These are phyloP conservation scores for Nitzschia inconspicua DNA, from an alignment of 108 stramenopile genomes.

Conservation along the genomic window DNA sequence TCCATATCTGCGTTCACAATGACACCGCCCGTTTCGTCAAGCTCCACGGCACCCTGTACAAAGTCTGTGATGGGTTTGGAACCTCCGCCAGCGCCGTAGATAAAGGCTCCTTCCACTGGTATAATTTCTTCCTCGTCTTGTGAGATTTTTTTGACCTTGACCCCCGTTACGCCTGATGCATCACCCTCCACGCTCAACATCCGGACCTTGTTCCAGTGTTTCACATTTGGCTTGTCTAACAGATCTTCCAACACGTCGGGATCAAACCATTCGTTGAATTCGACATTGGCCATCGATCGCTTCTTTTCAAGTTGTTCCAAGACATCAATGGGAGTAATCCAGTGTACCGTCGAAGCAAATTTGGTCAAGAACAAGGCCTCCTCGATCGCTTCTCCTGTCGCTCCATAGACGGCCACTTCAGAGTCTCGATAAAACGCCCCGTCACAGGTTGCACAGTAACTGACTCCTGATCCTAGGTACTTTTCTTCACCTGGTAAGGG, in stretches of 20 bases:
- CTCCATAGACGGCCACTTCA: constrained; percentile 68
- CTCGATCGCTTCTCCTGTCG: constrained; percentile 58
- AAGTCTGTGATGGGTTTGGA: constrained; percentile 69
- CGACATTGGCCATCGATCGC: not conserved
- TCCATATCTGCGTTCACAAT: constrained; percentile 52
- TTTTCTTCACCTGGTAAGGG: constrained; percentile 66
- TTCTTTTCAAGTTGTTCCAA: constrained; percentile 5
- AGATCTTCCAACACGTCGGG: constrained; percentile 24
- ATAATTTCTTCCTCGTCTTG: constrained; percentile 24
- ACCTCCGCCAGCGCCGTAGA: constrained; percentile 54
- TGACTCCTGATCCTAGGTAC: constrained; percentile 77
- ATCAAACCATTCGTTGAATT: constrained; percentile 29
- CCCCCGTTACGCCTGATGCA: constrained; percentile 43
- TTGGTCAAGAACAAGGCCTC: constrained; percentile 68
- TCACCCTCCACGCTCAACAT: constrained; percentile 47
- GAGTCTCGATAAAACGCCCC: constrained; percentile 76
- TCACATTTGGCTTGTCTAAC: constrained; percentile 29
- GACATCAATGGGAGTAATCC: constrained; percentile 41
- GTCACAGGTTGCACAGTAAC: constrained; percentile 90
- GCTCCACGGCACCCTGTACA: constrained; percentile 27
- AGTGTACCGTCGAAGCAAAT: constrained; percentile 52
- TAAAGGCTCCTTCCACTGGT: constrained; percentile 54
- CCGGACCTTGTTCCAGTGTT: constrained; percentile 32
- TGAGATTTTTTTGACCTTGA: constrained; percentile 12
- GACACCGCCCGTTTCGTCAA: constrained; percentile 51